Conservation (phyloP, 352 stramenopile species). For the Phytophthora capsici region DNA sequence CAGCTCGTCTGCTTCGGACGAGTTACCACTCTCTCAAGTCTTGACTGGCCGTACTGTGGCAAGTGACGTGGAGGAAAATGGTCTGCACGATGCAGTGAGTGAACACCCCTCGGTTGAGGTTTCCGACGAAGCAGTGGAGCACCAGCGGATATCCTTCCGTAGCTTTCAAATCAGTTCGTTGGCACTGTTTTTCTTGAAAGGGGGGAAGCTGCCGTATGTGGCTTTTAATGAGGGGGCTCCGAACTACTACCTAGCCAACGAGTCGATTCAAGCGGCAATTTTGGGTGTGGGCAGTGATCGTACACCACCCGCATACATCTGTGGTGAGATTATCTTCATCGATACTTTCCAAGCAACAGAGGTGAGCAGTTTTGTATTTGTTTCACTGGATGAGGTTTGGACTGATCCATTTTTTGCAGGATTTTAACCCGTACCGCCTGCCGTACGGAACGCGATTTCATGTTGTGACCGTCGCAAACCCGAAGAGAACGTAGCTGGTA, state of each 20-base stretch:
- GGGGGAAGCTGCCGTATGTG: conserved; percentile 78
- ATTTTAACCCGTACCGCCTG: conserved; percentile 85
- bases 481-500: conserved; percentile 61
- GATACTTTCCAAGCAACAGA: conserved; percentile 84
- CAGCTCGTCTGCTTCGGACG: conserved; percentile 47
- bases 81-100: conserved; percentile 33
- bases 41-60: conserved; percentile 55
- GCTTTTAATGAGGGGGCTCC: conserved; percentile 84
- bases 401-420: conserved; percentile 43
- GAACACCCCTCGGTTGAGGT: conserved; percentile 12
- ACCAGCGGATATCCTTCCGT: conserved; percentile 80
- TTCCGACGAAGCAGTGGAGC: conserved; percentile 36
- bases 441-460: conserved; percentile 80
- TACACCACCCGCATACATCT: conserved; percentile 76
- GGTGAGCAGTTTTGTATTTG: conserved; percentile 35
- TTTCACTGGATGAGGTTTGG: background rate
- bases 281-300: conserved; percentile 59
- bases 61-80: conserved; percentile 36
- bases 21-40: conserved; percentile 69
- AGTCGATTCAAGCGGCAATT: conserved; percentile 78
- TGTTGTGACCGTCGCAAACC: conserved; percentile 81
- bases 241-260: conserved; percentile 82
- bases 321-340: conserved; percentile 87
- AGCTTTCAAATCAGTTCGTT: conserved; percentile 86
- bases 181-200: conserved; percentile 81